A percentile compares a stretch with the other conserved stretches of the same genome.
Evolutionary conservation across 768 basidiomycete species (phyloP).

Genomic region (Hericium rajendrae): DNA sequence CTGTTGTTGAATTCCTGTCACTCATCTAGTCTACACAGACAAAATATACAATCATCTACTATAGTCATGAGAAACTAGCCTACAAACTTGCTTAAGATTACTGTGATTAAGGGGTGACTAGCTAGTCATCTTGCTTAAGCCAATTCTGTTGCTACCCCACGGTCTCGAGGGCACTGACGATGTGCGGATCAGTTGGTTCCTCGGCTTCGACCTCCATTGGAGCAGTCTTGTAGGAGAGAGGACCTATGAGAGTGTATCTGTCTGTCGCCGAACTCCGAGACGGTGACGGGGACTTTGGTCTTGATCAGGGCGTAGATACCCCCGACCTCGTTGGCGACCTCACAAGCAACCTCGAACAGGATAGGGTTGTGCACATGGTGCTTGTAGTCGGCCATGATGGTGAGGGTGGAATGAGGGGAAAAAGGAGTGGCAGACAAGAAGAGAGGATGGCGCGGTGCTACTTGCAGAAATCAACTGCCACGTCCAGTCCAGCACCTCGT

Average conservation of each 20-base stretch:
- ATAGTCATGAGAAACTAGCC: too few species aligned
- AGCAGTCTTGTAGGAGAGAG: slow-evolving; percentile 96
- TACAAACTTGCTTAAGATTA: too few species aligned
- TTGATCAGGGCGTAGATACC: slow-evolving; percentile 99
- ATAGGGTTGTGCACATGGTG: slow-evolving; percentile 73
- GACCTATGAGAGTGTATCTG: slow-evolving; percentile 92
- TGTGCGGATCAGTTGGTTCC: slow-evolving; percentile 74
- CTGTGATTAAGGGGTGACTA: too few species aligned
- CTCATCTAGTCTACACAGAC: too few species aligned
- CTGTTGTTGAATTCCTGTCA: too few species aligned
- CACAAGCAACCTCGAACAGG: slow-evolving; percentile 96
- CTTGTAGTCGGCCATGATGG: slow-evolving; percentile 27
- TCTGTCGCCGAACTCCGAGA: slow-evolving; percentile 89
- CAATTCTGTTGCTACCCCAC: too few species aligned
- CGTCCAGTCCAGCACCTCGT: neutral
- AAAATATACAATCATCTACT: too few species aligned
- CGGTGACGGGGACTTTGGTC: slow-evolving; percentile 97
- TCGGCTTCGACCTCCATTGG: slow-evolving; percentile 97
- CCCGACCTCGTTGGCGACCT: slow-evolving; percentile 97
- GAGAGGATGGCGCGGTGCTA: neutral
- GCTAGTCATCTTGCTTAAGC: too few species aligned
- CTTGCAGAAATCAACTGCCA: neutral
- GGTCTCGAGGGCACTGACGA: slow-evolving; percentile 60
- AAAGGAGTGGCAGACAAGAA: neutral
- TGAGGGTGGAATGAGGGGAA: neutral